Base-by-base conservation (phyloP, 2,329 filamentous ascomycete genomes). In the Grosmannia serpens region DNA sequence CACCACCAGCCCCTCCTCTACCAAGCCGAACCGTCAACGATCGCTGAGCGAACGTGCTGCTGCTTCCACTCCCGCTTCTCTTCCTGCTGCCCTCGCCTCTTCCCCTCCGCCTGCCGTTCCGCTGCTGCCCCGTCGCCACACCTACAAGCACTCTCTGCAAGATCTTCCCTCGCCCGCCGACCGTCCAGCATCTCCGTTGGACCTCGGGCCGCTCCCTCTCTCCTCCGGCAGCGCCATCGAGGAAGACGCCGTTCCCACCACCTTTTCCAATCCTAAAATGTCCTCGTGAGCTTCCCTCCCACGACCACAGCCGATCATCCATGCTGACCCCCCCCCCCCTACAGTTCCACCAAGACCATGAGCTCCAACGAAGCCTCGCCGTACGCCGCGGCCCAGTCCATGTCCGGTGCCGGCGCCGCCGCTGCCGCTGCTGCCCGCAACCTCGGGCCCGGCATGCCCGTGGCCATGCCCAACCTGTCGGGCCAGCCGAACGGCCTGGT, bases 401-500 rank as follows among this genome's bases (percentile, higher is more conserved):
- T 62, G 26, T 57, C 56, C 35, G 47, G 53, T 33, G 46, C 60
- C 20, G 51, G 59, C 4, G 57, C 60, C 22, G 55, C 55, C 20
- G 51, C 53, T 9, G 60, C 49, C 17, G 61, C 58, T 22, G 54
- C 58, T 4, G 53, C 52, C 24, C 60, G 59, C 46, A 55, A 57
- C 20, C 55, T 59, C 35, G 58, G 47, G 13, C 63, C 61, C 20
- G 63, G 63, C 26, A 62, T 64, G 55, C 64, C 64, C 17, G 60
- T 70, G 61, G 60, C 65, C 57, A 68, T 70, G 64, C 71, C 71
- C 41, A 68, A 67, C 53, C 68, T 73, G 54, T 71, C 72, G 13
- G 70, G 71, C 59, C 66, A 67, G 44, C 67, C 65, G 61, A 70
- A 69, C 65, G 65, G 66, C 55, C 62, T 66, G 26, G 65, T 69